Evolutionary conservation across 805 yeast genomes (phyloP), one percentile per base, ranked within the genome.

Genomic region (Starmerella scarabaei): DNA sequence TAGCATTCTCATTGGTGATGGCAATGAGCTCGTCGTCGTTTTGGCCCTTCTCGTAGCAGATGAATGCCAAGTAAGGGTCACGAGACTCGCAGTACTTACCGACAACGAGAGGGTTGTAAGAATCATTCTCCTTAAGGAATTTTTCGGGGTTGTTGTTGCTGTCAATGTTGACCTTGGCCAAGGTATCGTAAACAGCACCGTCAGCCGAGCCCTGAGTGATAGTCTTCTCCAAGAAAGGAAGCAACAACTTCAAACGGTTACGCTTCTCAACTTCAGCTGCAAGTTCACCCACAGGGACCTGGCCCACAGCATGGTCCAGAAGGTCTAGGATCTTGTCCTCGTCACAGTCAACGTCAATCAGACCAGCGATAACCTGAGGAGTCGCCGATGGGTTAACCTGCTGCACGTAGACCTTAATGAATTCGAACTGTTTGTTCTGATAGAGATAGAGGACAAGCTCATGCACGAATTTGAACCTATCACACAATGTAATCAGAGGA

Each of bases 31-130:
- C 98, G 42, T 69, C 78, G 60, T 91, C 95, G 54, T 88, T 86
- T 39, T 71, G 68, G 58, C 99, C 99, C 65, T 86, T 88, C 46
- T 93, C 93, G 63, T 91, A 91, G 38, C 95, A 93, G 64, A 91
- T 91, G 63, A 84, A 91, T 21, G 98, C 99, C 59, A 91, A 69
- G 65, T 84, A 91, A 47, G 99, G 99, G 58, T 91, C 99, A 64
- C 98, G 81, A 74, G 83, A 88, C 65, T 91, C 99, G 71, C 99
- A 91, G 69, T 91, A 91, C 59, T 76, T 84, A 69, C 98, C 99
- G 50, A 91, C 96, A 54, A 80, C 80, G 52, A 82, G 67, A n/a
- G 97, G 80, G 64, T 91, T 93, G 65, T 91, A 91, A 56, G 72
- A 71, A 52, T 77, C 71, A 62, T 91, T 91, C 63, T 88, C 97